These are phyloP conservation scores for Tricholoma flavovirens DNA, from an alignment of 768 basidiomycete genomes.

Conservation along the genomic window DNA sequence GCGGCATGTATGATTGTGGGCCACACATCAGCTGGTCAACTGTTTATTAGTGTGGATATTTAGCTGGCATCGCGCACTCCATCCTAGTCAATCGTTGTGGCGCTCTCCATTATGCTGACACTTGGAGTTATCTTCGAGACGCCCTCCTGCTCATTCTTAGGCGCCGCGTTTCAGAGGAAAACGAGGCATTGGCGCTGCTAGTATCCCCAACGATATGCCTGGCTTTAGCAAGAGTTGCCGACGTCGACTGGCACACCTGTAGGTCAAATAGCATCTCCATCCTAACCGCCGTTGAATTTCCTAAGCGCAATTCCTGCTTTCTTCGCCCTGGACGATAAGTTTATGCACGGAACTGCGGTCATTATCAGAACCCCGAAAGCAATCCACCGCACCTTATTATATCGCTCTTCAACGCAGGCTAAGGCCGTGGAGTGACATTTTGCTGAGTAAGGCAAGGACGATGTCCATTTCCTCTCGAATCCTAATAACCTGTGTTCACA, in stretches of 20 bases:
- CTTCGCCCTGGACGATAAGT: constrained; percentile 48
- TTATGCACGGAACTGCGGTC: constrained; percentile 35
- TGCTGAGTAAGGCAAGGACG: constrained; percentile 24
- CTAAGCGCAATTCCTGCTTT: constrained; percentile 23
- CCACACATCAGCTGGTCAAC: neutral
- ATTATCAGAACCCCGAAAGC: constrained; percentile 16
- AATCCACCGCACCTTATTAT: constrained; percentile 18
- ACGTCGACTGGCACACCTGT: constrained; percentile 21
- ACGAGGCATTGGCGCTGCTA: constrained; percentile 47
- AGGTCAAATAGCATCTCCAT: constrained; percentile 7
- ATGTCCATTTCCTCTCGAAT: neutral
- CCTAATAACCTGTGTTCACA: neutral
- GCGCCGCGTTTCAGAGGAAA: constrained; percentile 37
- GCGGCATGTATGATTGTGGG: constrained; percentile 29
- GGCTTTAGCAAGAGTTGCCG: constrained; percentile 38
- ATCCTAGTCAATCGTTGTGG: constrained; percentile 28
- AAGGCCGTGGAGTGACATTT: constrained; percentile 14
- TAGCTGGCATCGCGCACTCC: constrained; percentile 46
- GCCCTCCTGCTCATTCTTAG: constrained; percentile 41
- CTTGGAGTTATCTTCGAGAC: constrained; percentile 51
- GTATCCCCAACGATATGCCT: constrained; percentile 44
- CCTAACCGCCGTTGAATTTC: neutral
- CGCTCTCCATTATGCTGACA: constrained; percentile 39
- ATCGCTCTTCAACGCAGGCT: constrained; percentile 28
- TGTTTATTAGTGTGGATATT: neutral